phyloP scores from a whole-genome alignment of 2,329 filamentous ascomycete species.

The Trichoderma endophyticum region DNA sequence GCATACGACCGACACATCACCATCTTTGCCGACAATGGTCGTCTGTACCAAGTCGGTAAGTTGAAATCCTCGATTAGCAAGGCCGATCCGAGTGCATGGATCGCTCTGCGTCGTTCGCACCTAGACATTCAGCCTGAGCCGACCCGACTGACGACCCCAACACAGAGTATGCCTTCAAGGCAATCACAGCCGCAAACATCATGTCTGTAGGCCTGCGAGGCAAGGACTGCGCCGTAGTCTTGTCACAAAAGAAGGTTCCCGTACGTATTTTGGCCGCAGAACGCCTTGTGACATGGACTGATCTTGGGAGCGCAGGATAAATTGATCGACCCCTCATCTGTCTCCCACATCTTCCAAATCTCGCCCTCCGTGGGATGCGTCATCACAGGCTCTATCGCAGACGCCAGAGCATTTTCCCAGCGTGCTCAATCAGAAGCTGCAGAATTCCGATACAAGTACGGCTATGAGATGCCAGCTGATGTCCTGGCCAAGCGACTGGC shows the following conservation, averaged over 20 bases:
- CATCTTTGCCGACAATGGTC: slow-evolving; percentile 98
- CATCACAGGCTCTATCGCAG: slow-evolving; percentile 97
- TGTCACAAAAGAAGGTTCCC: slow-evolving; percentile 99
- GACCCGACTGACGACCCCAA: slow-evolving; percentile 25
- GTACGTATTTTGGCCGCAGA: slow-evolving; percentile 54
- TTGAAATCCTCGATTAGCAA: slow-evolving; percentile 27
- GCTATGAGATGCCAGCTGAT: slow-evolving; percentile 99
- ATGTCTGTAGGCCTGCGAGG: slow-evolving; percentile 94
- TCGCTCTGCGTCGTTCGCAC: neutral
- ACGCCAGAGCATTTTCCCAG: slow-evolving; percentile 89
- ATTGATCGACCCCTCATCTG: slow-evolving; percentile 94
- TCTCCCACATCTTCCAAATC: slow-evolving; percentile 95
- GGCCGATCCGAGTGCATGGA: neutral
- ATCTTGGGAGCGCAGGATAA: slow-evolving; percentile 68
- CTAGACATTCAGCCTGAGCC: neutral
- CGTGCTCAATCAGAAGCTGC: slow-evolving; percentile 93
- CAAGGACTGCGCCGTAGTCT: slow-evolving; percentile 93
- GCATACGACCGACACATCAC: slow-evolving; percentile 99
- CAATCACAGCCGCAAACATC: slow-evolving; percentile 98
- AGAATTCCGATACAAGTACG: slow-evolving; percentile 97
- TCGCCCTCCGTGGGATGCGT: slow-evolving; percentile 96
- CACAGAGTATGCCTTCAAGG: slow-evolving; percentile 99
- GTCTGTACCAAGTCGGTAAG: slow-evolving; percentile 99
- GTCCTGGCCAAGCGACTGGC: slow-evolving; percentile 93
- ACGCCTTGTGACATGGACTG: slow-evolving; percentile 17